phyloP scores from a whole-genome alignment of 1,284 basidiomycete genomes.

The Rhodotorula sp. region DNA sequence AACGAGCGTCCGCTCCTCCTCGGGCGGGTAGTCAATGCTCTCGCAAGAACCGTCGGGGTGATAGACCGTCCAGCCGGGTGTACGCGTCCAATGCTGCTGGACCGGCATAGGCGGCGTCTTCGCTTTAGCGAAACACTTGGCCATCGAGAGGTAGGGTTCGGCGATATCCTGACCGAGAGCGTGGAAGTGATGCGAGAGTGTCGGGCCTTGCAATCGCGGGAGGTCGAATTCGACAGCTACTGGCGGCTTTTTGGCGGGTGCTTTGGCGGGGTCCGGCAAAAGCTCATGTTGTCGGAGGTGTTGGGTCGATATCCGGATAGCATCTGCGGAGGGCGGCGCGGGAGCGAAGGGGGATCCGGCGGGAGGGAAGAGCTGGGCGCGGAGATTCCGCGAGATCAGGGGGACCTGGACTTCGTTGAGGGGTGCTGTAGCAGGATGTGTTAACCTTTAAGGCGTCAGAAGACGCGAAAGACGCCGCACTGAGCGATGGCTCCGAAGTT shows the following conservation, averaged over 20 bases:
- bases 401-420: conserved; percentile 37
- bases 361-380: conserved; percentile 37
- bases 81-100: conserved; percentile 66
- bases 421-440: conserved; percentile 7
- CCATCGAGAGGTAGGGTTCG: conserved; percentile 77
- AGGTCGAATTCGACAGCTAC: conserved; percentile 76
- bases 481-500: background rate
- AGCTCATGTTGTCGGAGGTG: conserved; percentile 34
- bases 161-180: conserved; percentile 69
- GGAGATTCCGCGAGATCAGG: conserved; percentile 35
- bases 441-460: background rate
- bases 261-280: background rate
- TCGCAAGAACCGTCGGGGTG: conserved; percentile 56
- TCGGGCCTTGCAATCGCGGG: conserved; percentile 76
- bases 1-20: conserved; percentile 69
- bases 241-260: conserved; percentile 2
- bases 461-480: background rate
- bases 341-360: conserved; percentile 23
- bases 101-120: conserved; percentile 63
- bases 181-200: conserved; percentile 87
- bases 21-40: conserved; percentile 47
- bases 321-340: conserved; percentile 24
- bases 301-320: conserved; percentile 28
- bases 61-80: conserved; percentile 90
- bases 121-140: conserved; percentile 62